Conservation (phyloP, 768 basidiomycete genomes). For the Tricholoma hemisulphureum region DNA sequence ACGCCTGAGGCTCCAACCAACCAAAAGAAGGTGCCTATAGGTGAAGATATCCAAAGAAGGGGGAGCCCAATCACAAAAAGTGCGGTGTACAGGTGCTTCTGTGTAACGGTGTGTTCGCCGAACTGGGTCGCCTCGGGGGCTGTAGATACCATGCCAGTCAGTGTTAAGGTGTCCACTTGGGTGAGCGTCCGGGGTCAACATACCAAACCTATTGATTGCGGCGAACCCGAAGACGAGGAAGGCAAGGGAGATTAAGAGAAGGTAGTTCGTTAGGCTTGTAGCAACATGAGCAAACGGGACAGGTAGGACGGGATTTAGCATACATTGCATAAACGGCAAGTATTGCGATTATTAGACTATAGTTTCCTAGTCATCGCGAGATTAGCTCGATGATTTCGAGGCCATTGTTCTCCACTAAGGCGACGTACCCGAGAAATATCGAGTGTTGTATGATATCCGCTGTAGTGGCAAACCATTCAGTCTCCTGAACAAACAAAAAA, state of each 20-base stretch:
- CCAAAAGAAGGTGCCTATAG: slow-evolving; percentile 89
- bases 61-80: slow-evolving; percentile 93
- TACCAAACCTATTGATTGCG: slow-evolving; percentile 87
- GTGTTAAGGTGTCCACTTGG: neutral
- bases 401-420: neutral
- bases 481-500: neutral
- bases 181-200: slow-evolving; percentile 27
- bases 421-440: slow-evolving; percentile 72
- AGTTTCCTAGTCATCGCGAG: slow-evolving; percentile 64
- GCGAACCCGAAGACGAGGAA: slow-evolving; percentile 93
- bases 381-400: slow-evolving; percentile 8
- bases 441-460: slow-evolving; percentile 94
- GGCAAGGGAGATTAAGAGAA: slow-evolving; percentile 75
- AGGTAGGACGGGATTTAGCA: slow-evolving; percentile 12
- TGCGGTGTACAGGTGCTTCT: slow-evolving; percentile 82
- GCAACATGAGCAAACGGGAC: neutral
- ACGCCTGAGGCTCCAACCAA: slow-evolving; percentile 84
- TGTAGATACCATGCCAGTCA: slow-evolving; percentile 26
- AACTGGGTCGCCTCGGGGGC: slow-evolving; percentile 85
- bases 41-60: slow-evolving; percentile 75
- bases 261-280: slow-evolving; percentile 73
- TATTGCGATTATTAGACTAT: slow-evolving; percentile 71
- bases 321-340: slow-evolving; percentile 88
- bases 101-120: slow-evolving; percentile 79
- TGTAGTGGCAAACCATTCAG: slow-evolving; percentile 25